Evolutionary conservation across 225 moss, liverwort and hornwort species (phyloP).

Genomic region (Takakia lepidozioides): DNA sequence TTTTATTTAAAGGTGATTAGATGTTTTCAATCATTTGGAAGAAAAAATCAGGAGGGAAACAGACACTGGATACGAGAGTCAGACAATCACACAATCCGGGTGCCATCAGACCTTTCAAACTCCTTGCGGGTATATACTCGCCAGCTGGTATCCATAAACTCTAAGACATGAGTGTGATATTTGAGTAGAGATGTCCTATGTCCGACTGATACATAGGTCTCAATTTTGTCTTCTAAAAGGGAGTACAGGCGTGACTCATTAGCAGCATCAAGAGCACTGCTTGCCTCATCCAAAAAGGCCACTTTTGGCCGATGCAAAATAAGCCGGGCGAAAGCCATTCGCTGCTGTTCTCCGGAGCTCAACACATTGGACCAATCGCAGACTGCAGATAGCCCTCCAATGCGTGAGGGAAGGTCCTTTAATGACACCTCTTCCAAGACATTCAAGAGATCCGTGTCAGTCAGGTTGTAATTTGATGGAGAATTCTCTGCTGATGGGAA

Average conservation of each 20-base stretch:
- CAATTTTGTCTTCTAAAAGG: constrained; percentile 39
- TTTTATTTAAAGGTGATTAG: no score
- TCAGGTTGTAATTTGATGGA: constrained; percentile 9
- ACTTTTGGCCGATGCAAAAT: constrained; percentile 73
- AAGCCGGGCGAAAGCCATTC: constrained; percentile 79
- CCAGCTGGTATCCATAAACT: constrained; percentile 63
- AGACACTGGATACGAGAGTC: no score
- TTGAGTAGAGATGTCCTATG: constrained; percentile 78
- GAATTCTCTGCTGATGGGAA: constrained; percentile 45
- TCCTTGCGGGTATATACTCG: constrained; percentile 45
- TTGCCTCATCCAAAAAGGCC: constrained; percentile 91
- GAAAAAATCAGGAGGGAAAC: no score
- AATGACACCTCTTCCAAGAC: constrained; percentile 58
- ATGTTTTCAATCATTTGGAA: no score
- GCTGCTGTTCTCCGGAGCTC: constrained; percentile 88
- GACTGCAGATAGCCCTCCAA: constrained; percentile 62
- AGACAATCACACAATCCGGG: no score
- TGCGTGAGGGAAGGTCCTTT: constrained; percentile 41
- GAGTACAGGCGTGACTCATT: constrained; percentile 71
- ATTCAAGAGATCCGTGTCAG: constrained; percentile 46
- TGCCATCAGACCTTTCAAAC: constrained; percentile 29
- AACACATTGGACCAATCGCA: constrained; percentile 76
- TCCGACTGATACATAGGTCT: constrained; percentile 74
- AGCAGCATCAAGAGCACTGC: constrained; percentile 68
- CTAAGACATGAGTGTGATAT: constrained; percentile 75